phyloP scores from a whole-genome alignment of 2,329 filamentous ascomycete genomes.

The Xylariaceae sp. region DNA sequence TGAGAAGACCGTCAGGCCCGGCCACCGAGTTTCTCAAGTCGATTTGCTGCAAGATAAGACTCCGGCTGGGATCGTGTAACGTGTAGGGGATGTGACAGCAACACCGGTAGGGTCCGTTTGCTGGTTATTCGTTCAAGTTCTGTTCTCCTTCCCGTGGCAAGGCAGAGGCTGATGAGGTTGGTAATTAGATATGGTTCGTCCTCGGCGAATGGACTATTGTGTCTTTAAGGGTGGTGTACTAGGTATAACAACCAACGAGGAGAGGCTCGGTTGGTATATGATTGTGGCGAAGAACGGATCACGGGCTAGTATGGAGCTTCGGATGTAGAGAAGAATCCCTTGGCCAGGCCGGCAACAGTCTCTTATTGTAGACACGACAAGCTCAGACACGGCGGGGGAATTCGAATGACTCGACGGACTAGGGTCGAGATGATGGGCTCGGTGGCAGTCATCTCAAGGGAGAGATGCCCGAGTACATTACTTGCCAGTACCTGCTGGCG shows the following conservation, averaged over 20 bases:
- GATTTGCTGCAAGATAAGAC: conserved; percentile 8
- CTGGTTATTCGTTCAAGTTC: not conserved
- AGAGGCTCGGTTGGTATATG: conserved; percentile 6
- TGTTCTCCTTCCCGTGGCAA: not conserved
- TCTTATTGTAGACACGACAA: conserved; percentile 21
- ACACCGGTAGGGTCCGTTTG: conserved; percentile 5
- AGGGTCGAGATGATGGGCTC: not conserved
- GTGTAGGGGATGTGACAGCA: conserved; percentile 4
- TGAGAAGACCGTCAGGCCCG: conserved; percentile 24
- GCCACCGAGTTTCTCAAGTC: conserved; percentile 17
- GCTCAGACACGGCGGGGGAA: conserved; percentile 13
- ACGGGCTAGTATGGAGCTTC: conserved; percentile 6
- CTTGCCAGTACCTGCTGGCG: conserved; percentile 1
- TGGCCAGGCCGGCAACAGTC: conserved; percentile 10
- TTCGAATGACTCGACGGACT: conserved; percentile 14
- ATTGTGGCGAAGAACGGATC: conserved; percentile 5
- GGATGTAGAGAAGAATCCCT: conserved; percentile 8
- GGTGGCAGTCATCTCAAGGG: not conserved
- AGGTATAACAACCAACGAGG: not conserved
- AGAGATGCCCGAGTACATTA: not conserved
- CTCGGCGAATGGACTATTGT: conserved; percentile 2
- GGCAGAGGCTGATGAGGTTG: not conserved
- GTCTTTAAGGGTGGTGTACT: conserved; percentile 10
- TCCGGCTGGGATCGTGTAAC: conserved; percentile 6
- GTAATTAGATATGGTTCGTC: conserved; percentile 6